A percentile compares a stretch with the other conserved stretches of the same genome.
phyloP scores from a whole-genome alignment of 1,284 basidiomycete species.

The Paramarasmius palmivorus region DNA sequence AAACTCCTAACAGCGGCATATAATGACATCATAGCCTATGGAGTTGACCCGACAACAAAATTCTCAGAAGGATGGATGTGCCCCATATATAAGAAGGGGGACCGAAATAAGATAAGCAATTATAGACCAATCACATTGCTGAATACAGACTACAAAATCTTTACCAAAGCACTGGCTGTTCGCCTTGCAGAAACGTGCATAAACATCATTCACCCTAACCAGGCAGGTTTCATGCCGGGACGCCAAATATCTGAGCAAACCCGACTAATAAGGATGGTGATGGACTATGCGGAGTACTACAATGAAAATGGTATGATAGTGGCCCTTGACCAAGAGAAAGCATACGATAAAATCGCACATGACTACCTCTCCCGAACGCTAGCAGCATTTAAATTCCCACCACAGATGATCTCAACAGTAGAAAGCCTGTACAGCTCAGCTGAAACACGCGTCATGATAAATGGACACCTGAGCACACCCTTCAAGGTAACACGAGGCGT shows the following conservation, averaged over 20 bases:
- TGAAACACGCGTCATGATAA: conserved; percentile 18
- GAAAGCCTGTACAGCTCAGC: conserved; percentile 22
- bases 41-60: not conserved
- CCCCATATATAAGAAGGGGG: conserved; percentile 9
- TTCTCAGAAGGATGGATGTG: conserved; percentile 9
- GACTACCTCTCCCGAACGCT: conserved; percentile 19
- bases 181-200: conserved; percentile 6
- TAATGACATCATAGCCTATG: conserved; percentile 10
- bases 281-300: too few relatives aligned
- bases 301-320: conserved; percentile 18
- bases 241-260: too few relatives aligned
- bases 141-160: conserved; percentile 15
- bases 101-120: conserved; percentile 9
- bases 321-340: too few relatives aligned
- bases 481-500: conserved; percentile 22
- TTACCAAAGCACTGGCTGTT: conserved; percentile 9
- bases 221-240: conserved; percentile 24
- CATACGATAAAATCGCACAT: conserved; percentile 19
- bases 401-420: conserved; percentile 13
- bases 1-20: not conserved
- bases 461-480: conserved; percentile 11
- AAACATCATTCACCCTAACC: conserved; percentile 15
- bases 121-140: conserved; percentile 14
- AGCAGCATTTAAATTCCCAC: conserved; percentile 10
- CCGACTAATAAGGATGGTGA: too few relatives aligned